These are phyloP conservation scores for Rhodamnia argentea DNA, from an alignment of 345 rosid genomes.

Conservation along the genomic window DNA sequence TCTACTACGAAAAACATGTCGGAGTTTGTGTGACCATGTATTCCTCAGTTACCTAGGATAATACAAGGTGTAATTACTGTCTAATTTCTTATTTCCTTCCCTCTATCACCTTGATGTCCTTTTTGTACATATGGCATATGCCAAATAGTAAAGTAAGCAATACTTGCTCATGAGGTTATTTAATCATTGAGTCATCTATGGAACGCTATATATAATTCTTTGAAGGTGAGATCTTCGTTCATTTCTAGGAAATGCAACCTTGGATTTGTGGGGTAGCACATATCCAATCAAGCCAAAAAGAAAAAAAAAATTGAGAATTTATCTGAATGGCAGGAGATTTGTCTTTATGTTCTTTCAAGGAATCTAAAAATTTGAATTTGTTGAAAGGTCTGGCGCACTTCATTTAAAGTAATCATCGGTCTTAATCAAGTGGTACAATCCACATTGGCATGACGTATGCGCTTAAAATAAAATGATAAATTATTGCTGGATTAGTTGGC, in stretches of 20 bases:
- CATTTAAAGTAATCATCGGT: no score
- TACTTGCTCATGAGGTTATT: neutral
- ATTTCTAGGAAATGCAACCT: neutral
- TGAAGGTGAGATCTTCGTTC: neutral
- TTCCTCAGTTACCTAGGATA: neutral
- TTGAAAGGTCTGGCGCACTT: neutral
- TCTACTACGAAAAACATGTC: no score
- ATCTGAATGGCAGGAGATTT: neutral
- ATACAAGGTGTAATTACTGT: neutral
- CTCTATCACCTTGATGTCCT: neutral
- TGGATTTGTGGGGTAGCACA: neutral
- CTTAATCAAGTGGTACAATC: neutral
- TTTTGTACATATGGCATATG: neutral
- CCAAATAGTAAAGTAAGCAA: neutral
- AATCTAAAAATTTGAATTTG: neutral
- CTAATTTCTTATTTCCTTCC: neutral
- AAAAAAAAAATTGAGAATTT: neutral
- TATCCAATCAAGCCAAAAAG: neutral
- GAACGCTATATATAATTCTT: neutral
- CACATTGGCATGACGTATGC: no score
- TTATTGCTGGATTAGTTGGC: neutral
- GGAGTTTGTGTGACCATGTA: no score
- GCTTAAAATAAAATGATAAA: neutral
- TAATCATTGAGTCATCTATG: neutral
- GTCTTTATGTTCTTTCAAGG: neutral